Evolutionary conservation across 2,329 filamentous ascomycete species (phyloP).

Genomic region (Trichophyton benhamiae): DNA sequence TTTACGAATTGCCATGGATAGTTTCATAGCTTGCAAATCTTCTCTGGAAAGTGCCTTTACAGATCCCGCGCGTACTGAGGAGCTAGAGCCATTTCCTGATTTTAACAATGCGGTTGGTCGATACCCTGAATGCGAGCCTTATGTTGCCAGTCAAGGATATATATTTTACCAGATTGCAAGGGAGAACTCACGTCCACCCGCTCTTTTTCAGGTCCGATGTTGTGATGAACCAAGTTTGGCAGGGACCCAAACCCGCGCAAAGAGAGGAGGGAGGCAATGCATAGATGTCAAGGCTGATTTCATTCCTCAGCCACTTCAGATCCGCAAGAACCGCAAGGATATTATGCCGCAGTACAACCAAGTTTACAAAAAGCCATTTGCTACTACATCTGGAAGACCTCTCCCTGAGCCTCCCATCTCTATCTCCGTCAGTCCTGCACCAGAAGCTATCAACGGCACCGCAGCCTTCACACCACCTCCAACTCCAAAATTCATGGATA

Average conservation of each 20-base stretch:
- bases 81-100: not conserved
- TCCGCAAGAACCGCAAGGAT: not conserved
- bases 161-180: not conserved
- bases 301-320: slow-evolving; percentile 1
- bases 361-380: not conserved
- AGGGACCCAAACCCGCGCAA: not conserved
- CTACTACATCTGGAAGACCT: not conserved
- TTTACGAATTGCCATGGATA: slow-evolving; percentile 30
- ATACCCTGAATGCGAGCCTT: not conserved
- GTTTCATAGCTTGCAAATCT: slow-evolving; percentile 24
- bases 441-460: not conserved
- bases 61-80: not conserved
- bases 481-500: not conserved
- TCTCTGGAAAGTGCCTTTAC: slow-evolving; percentile 7
- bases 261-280: not conserved
- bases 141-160: not conserved
- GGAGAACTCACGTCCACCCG: not conserved
- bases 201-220: not conserved
- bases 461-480: not conserved
- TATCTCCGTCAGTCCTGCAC: not conserved
- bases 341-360: not conserved
- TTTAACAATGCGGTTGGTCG: not conserved
- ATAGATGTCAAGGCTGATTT: not conserved
- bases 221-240: not conserved
- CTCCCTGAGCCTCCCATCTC: slow-evolving; percentile 3